phyloP scores from a whole-genome alignment of 345 rosid species.

The Populus davidiana region DNA sequence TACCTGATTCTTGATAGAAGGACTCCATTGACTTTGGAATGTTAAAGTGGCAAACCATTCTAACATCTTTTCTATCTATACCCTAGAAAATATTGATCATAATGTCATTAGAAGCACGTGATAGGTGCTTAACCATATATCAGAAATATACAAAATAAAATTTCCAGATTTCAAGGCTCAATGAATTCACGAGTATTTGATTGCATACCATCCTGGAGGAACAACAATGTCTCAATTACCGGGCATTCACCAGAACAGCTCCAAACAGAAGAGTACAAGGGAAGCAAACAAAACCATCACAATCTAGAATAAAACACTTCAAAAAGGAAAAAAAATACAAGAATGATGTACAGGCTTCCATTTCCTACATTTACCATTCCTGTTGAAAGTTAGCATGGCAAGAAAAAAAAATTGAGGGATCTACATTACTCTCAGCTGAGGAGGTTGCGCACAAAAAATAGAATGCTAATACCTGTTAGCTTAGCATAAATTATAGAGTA shows the following conservation, averaged over 20 bases:
- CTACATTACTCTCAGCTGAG: background rate
- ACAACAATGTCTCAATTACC: slow-evolving; percentile 39
- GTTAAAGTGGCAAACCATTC: slow-evolving; percentile 89
- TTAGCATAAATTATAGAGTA: slow-evolving; percentile 12
- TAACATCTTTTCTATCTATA: slow-evolving; percentile 91
- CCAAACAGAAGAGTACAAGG: slow-evolving; percentile 40
- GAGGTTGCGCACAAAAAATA: background rate
- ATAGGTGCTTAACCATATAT: background rate
- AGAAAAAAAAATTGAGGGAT: background rate
- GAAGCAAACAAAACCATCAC: slow-evolving; percentile 37
- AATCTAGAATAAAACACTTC: slow-evolving; percentile 17
- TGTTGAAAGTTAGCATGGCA: background rate
- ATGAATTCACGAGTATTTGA: slow-evolving; percentile 11
- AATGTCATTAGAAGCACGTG: slow-evolving; percentile 17
- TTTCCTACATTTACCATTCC: background rate
- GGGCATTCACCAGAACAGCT: slow-evolving; percentile 40
- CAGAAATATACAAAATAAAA: background rate
- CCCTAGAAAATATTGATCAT: slow-evolving; percentile 49
- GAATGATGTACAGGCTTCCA: background rate
- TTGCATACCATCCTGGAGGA: slow-evolving; percentile 84
- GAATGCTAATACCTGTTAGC: too few species aligned
- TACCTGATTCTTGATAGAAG: slow-evolving; percentile 97
- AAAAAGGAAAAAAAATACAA: background rate
- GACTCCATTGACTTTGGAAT: slow-evolving; percentile 96
- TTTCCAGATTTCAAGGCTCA: slow-evolving; percentile 1